Conservation (phyloP, 805 yeast species). For the Starmerella sp. region DNA sequence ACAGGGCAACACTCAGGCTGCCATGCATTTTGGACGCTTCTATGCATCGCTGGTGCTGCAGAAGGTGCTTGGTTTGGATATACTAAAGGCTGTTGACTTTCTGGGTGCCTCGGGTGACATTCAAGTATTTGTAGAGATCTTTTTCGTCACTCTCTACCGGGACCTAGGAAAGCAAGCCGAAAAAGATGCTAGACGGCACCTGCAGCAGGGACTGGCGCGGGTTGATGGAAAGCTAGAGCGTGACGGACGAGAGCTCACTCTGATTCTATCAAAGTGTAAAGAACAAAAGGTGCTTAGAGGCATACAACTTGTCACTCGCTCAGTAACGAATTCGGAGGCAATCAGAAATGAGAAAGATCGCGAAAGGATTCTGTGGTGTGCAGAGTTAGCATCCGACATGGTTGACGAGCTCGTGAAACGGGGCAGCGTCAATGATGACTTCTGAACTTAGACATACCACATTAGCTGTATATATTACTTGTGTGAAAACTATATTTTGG, state of each 20-base stretch:
- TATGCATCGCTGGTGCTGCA: conserved; percentile 68
- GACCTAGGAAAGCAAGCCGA: conserved; percentile 38
- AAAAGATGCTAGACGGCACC: conserved; percentile 2
- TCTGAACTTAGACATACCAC: neutral
- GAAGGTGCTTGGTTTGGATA: conserved; percentile 59
- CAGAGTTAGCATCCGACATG: conserved; percentile 14
- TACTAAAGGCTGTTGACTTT: conserved; percentile 63
- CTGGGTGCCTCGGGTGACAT: conserved; percentile 53
- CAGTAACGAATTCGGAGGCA: conserved; percentile 33
- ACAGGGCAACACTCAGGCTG: conserved; percentile 34
- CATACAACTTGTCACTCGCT: conserved; percentile 47
- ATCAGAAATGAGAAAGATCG: conserved; percentile 42
- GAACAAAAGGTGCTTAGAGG: conserved; percentile 56
- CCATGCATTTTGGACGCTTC: conserved; percentile 66
- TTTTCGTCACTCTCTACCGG: conserved; percentile 58
- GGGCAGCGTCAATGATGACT: neutral
- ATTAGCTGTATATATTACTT: neutral
- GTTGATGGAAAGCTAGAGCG: conserved; percentile 24
- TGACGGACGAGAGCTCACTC: conserved; percentile 41
- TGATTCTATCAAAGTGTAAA: conserved; percentile 42
- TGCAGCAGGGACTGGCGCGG: conserved; percentile 1
- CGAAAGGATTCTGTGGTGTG: conserved; percentile 58
- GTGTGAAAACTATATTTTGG: neutral
- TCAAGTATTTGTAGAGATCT: conserved; percentile 58
- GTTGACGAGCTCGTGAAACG: conserved; percentile 16